Evolutionary conservation across 345 rosid species (phyloP).

Genomic region (Acer yangbiense): DNA sequence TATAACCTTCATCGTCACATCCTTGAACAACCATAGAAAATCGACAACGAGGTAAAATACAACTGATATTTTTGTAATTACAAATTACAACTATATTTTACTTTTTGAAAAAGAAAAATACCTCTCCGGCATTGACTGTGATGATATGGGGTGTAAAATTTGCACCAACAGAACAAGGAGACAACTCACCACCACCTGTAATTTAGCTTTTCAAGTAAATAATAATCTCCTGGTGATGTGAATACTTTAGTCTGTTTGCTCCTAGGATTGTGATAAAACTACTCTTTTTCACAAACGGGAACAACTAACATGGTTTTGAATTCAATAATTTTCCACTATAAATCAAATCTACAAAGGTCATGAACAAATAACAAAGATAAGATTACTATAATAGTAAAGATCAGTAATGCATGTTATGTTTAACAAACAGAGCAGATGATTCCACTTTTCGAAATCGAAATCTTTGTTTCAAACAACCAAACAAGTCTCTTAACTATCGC

Average conservation of each 20-base stretch:
- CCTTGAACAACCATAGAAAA: conserved; percentile 46
- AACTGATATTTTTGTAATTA: not conserved
- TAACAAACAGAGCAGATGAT: not conserved
- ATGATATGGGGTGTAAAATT: conserved; percentile 81
- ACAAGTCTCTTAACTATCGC: not conserved
- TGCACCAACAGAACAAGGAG: conserved; percentile 57
- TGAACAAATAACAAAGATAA: not conserved
- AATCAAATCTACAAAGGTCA: not conserved
- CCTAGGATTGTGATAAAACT: not conserved
- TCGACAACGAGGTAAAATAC: not conserved
- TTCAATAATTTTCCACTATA: too few relatives aligned
- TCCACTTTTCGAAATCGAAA: conserved; percentile 1
- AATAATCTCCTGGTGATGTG: not conserved
- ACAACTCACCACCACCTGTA: conserved; percentile 47
- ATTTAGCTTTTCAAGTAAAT: conserved; percentile 11
- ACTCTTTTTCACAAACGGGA: not conserved
- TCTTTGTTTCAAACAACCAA: not conserved
- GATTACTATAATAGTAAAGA: not conserved
- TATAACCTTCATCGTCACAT: conserved; percentile 77
- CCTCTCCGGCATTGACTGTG: conserved; percentile 83
- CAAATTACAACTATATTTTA: not conserved
- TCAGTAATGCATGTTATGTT: not conserved
- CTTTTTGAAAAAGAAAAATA: conserved; percentile 24
- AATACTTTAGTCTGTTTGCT: not conserved
- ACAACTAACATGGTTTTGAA: not conserved